Evolutionary conservation across 2,329 filamentous ascomycete genomes (phyloP), one percentile per base, ranked within the genome.

Genomic region (Cyanodermella asteris): DNA sequence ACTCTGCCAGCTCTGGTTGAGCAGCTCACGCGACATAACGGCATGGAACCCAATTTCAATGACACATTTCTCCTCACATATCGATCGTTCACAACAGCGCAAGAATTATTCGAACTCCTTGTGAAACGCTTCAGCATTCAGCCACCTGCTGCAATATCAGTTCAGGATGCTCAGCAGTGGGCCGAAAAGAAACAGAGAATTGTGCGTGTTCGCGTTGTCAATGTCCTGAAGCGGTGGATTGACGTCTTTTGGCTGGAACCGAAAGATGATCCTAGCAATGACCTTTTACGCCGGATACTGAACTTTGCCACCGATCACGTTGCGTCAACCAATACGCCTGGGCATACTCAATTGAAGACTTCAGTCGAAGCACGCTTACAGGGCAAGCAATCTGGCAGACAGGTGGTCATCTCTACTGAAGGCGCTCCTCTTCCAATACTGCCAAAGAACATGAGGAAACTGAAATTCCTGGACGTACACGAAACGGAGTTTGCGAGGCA

Each of bases 171-270:
- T 38, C 77, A 91, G 28, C 59, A 65, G 16, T 97, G 87, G 87
- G 68, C 76, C 18, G 80, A 91, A 44, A 72, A 72, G 43, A 97
- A 97, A 53, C 87, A 94, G 46, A 93, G 90, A 43, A 75, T 80
- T 5, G 93, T 94, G 32, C 68, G 87, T 18, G 91, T 97, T 54
- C 71, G 87, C 20, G 82, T 97, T 3, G 81, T 97, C 35, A 97
- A 94, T 42, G 94, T 93, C 34, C 55, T 97, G 23, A 94, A 94
- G 60, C 90, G 70, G 49, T 97, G 87, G 87, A 87, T 97, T 37
- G 87, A 94, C 44, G 82, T 75, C 38, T 94, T 87, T 47, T 97
- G 87, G 87, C 93, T 94, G 81, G 87, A 97, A 44, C 76, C 81
- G 24, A 71, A 73, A 33, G 82, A 72, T 41, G 76, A 84, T 25